A percentile compares a stretch with the other conserved stretches of the same genome.
Evolutionary conservation across 768 basidiomycete species (phyloP).

Genomic region (Arthromyces matolae): DNA sequence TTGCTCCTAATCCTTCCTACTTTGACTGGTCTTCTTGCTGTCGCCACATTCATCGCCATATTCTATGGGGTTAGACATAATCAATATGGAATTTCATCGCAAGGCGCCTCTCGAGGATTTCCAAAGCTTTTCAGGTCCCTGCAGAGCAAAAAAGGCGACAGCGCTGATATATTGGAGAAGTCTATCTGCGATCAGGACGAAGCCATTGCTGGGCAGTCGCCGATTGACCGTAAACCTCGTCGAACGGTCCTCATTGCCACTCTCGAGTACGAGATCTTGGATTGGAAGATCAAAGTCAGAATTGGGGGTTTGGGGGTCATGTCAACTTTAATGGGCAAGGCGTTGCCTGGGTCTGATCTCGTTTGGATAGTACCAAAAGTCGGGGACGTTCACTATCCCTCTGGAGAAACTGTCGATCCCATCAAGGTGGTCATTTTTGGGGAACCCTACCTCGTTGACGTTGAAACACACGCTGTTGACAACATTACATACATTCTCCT

Average conservation of each 20-base stretch:
- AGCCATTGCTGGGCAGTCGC: conserved; percentile 89
- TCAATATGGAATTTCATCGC: conserved; percentile 79
- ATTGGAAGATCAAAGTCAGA: conserved; percentile 98
- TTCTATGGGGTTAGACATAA: conserved; percentile 97
- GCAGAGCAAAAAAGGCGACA: conserved; percentile 53
- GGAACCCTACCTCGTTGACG: conserved; percentile 92
- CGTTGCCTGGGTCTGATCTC: conserved; percentile 94
- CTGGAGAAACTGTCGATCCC: conserved; percentile 87
- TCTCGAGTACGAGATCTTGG: conserved; percentile 93
- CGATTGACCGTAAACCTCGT: conserved; percentile 85
- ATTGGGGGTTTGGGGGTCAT: conserved; percentile 98
- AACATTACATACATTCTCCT: conserved; percentile 95
- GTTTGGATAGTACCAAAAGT: conserved; percentile 95
- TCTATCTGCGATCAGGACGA: conserved; percentile 61
- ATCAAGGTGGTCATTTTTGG: conserved; percentile 97
- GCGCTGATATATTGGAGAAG: conserved; percentile 68
- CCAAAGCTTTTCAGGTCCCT: conserved; percentile 76
- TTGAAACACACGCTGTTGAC: conserved; percentile 88
- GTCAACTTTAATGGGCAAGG: conserved; percentile 97
- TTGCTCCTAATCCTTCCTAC: conserved; percentile 78
- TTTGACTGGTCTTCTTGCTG: conserved; percentile 80
- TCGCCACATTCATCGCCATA: conserved; percentile 87
- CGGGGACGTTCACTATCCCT: conserved; percentile 89
- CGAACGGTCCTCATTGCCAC: conserved; percentile 90
- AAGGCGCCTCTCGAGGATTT: conserved; percentile 74